Conservation (phyloP, 768 basidiomycete species). For the Lanmaoa rubissima region DNA sequence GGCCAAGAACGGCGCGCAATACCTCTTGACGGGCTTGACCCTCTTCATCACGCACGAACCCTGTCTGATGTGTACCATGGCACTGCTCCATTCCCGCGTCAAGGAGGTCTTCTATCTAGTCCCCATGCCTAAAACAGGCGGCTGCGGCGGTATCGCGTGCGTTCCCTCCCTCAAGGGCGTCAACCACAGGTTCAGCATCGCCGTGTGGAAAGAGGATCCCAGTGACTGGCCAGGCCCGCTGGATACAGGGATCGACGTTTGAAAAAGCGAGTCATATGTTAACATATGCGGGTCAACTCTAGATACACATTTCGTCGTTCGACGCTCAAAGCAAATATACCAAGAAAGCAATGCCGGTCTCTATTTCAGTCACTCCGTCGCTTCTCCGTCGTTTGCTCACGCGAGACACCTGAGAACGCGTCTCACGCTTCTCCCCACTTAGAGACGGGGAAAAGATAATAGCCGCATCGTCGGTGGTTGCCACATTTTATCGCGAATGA, state of each 20-base stretch:
- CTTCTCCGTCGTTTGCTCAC: background rate
- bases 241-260: conserved; percentile 30
- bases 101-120: conserved; percentile 77
- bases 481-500: conserved; percentile 59
- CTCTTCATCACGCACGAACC: conserved; percentile 96
- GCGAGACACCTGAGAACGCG: background rate
- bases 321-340: background rate
- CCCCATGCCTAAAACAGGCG: conserved; percentile 77
- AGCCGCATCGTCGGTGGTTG: conserved; percentile 32
- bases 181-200: conserved; percentile 85
- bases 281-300: background rate
- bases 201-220: conserved; percentile 51
- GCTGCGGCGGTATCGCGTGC: conserved; percentile 75
- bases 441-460: conserved; percentile 15
- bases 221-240: conserved; percentile 13
- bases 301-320: background rate
- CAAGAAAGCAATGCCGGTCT: background rate
- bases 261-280: conserved; percentile 1
- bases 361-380: background rate
- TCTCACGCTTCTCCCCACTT: background rate
- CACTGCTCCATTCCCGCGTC: conserved; percentile 91
- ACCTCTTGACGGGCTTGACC: conserved; percentile 81
- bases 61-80: conserved; percentile 98
- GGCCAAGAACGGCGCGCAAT: conserved; percentile 66
- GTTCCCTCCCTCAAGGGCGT: conserved; percentile 81